Percentiles rank a stretch among this genome's conserved stretches.
Evolutionary conservation across 805 yeast species (phyloP).

Genomic region (Komagataella kurtzmanii): DNA sequence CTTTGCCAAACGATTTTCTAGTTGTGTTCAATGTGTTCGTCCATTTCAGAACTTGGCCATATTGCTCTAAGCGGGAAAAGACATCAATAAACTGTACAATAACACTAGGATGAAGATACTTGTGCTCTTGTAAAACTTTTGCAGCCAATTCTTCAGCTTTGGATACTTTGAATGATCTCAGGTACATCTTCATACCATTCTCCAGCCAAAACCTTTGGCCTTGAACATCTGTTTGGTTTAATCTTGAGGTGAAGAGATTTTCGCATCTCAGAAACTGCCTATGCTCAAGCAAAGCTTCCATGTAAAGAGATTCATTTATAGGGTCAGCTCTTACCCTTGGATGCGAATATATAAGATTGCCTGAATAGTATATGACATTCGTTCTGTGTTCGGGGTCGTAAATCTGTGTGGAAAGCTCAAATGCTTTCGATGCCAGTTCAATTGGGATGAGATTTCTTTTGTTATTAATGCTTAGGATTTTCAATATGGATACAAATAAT

Average conservation of each 20-base stretch:
- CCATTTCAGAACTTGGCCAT: slow-evolving; percentile 18
- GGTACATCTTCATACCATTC: slow-evolving; percentile 26
- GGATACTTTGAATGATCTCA: slow-evolving; percentile 18
- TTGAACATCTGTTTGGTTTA: slow-evolving; percentile 18
- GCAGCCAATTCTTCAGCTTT: slow-evolving; percentile 22
- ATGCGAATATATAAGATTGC: slow-evolving; percentile 26
- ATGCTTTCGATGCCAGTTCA: slow-evolving; percentile 21
- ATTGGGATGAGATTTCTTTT: slow-evolving; percentile 13
- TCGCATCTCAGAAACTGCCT: slow-evolving; percentile 21
- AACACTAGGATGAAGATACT: slow-evolving; percentile 23
- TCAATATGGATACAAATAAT: background rate
- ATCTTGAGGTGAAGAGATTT: slow-evolving; percentile 20
- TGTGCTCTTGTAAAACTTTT: slow-evolving; percentile 14
- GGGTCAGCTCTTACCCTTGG: slow-evolving; percentile 34
- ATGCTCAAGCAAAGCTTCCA: slow-evolving; percentile 25
- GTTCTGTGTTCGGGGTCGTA: slow-evolving; percentile 17
- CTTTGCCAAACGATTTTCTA: slow-evolving; percentile 13
- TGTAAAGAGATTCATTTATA: slow-evolving; percentile 34
- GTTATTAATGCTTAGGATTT: background rate
- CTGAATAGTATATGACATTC: slow-evolving; percentile 23
- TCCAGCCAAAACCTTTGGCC: slow-evolving; percentile 40
- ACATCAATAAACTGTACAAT: slow-evolving; percentile 19
- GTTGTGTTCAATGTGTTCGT: slow-evolving; percentile 13
- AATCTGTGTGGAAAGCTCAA: slow-evolving; percentile 25
- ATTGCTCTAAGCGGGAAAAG: slow-evolving; percentile 14